phyloP scores from a whole-genome alignment of 345 rosid species.

The Rhizophora apiculata region DNA sequence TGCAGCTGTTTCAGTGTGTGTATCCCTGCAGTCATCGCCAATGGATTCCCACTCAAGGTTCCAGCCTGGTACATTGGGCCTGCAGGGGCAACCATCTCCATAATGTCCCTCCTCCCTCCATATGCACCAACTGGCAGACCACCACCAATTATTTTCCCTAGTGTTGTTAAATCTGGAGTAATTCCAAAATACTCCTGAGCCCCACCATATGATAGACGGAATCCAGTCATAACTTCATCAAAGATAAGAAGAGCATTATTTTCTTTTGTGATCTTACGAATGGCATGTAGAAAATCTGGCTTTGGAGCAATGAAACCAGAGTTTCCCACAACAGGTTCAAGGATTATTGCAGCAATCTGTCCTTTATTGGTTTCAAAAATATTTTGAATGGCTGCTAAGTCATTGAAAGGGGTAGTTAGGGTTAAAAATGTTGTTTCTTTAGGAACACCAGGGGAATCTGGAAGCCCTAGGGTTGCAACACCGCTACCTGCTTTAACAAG shows the following conservation, averaged over 20 bases:
- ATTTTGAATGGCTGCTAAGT: constrained; percentile 54
- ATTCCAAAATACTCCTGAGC: constrained; percentile 84
- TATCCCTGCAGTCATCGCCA: constrained; percentile 95
- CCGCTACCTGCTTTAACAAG: constrained; percentile 98
- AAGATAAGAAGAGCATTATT: constrained; percentile 67
- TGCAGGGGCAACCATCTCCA: constrained; percentile 98
- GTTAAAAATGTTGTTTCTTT: constrained; percentile 78
- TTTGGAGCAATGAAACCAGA: constrained; percentile 78
- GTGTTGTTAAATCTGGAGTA: constrained; percentile 78
- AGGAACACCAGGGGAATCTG: constrained; percentile 96
- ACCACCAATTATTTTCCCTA: constrained; percentile 90
- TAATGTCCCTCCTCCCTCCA: constrained; percentile 88
- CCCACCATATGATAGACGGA: constrained; percentile 88
- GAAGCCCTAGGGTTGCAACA: constrained; percentile 86
- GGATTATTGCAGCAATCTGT: constrained; percentile 70
- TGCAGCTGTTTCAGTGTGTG: constrained; percentile 67
- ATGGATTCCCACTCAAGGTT: constrained; percentile 89
- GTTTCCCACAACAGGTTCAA: constrained; percentile 92
- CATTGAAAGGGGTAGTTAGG: constrained; percentile 72
- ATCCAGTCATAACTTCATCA: constrained; percentile 96
- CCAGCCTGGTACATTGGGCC: constrained; percentile 99
- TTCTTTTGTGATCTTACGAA: constrained; percentile 55
- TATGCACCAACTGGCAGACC: constrained; percentile 95
- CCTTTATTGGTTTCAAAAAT: constrained; percentile 63
- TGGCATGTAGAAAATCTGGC: constrained; percentile 61